Percentiles rank a stretch among this genome's conserved stretches.
phyloP scores from a whole-genome alignment of 768 basidiomycete species.

The Cubamyces sp. region DNA sequence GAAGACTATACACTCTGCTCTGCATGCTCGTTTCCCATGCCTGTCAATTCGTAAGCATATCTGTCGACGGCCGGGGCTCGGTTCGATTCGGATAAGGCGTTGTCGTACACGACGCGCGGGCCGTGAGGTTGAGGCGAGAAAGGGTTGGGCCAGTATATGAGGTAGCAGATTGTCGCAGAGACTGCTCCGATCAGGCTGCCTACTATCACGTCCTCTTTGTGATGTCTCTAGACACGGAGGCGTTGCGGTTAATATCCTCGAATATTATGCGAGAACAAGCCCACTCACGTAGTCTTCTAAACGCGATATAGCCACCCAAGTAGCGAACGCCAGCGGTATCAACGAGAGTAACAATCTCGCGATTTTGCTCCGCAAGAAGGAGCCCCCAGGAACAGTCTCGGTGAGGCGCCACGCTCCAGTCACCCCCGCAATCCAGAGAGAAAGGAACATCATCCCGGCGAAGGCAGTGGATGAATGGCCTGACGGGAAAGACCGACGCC shows the following conservation, averaged over 20 bases:
- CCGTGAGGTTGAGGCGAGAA: slow-evolving; percentile 42
- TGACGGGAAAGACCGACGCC: slow-evolving; percentile 67
- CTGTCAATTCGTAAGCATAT: slow-evolving; percentile 51
- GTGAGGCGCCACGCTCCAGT: slow-evolving; percentile 62
- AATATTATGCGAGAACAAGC: not conserved
- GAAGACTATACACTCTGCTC: slow-evolving; percentile 28
- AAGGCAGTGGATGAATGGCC: slow-evolving; percentile 72
- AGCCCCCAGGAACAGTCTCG: slow-evolving; percentile 40
- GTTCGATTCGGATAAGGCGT: slow-evolving; percentile 29
- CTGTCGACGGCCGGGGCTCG: slow-evolving; percentile 1
- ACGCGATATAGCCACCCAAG: slow-evolving; percentile 64
- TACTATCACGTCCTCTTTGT: slow-evolving; percentile 70
- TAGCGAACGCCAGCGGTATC: slow-evolving; percentile 56
- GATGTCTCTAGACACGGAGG: slow-evolving; percentile 52
- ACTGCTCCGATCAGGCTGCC: slow-evolving; percentile 61
- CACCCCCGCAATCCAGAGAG: slow-evolving; percentile 66
- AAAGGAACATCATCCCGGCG: slow-evolving; percentile 64
- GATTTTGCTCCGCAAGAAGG: slow-evolving; percentile 51
- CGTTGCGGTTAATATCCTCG: not conserved
- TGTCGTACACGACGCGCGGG: slow-evolving; percentile 49
- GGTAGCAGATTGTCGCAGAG: slow-evolving; percentile 53
- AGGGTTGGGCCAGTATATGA: slow-evolving; percentile 69
- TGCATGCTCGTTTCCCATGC: slow-evolving; percentile 29
- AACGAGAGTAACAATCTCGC: slow-evolving; percentile 51
- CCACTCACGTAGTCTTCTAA: slow-evolving; percentile 66